phyloP scores from a whole-genome alignment of 305 asterid genomes.

The Solanum hybrid region DNA sequence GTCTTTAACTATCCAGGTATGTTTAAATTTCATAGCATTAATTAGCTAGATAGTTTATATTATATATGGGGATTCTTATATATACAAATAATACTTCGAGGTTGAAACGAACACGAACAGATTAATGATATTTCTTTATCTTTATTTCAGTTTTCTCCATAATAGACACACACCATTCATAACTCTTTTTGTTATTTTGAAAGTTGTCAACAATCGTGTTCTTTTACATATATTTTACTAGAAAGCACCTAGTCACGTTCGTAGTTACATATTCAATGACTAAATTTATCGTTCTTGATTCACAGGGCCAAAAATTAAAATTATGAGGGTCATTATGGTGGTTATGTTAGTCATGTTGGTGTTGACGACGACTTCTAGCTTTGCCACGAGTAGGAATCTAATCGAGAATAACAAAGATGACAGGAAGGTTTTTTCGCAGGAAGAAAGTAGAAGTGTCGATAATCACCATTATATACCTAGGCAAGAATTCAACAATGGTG shows the following conservation, averaged over 20 bases:
- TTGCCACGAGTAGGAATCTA: conserved; percentile 5
- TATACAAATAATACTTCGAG: background rate
- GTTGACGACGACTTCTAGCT: conserved; percentile 5
- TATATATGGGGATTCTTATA: background rate
- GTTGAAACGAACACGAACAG: background rate
- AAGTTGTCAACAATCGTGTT: background rate
- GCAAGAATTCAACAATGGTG: conserved; percentile 15
- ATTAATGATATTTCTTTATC: background rate
- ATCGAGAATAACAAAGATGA: background rate
- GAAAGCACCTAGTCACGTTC: background rate
- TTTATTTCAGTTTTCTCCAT: background rate
- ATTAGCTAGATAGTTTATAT: background rate
- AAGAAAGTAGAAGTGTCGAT: background rate
- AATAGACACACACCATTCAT: background rate
- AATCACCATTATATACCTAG: conserved; percentile 21
- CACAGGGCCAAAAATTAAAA: background rate
- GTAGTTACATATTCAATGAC: background rate
- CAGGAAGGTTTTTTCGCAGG: background rate
- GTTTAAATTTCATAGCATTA: background rate
- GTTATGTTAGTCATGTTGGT: background rate
- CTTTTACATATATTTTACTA: background rate
- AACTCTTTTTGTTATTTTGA: background rate
- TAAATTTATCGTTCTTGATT: background rate
- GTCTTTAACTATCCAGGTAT: background rate
- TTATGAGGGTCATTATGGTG: conserved; percentile 11